Evolutionary conservation across 257 asterid genomes (phyloP), one percentile per base, ranked within the genome.

Genomic region (Henckelia pumila): DNA sequence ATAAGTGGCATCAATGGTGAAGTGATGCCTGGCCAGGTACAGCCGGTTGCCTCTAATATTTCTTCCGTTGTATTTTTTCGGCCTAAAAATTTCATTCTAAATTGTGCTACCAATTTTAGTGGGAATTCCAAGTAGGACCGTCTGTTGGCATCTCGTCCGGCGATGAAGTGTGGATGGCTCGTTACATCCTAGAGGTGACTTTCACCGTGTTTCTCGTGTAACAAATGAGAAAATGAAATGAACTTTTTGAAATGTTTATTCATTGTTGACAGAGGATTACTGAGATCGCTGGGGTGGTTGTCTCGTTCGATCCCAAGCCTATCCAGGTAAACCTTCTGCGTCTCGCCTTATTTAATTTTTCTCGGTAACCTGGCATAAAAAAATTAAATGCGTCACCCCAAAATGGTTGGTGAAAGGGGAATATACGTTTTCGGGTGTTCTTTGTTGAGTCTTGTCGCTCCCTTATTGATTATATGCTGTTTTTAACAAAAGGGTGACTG

Each of bases 101-200:
- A 37, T 11, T 8, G 8, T 29, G 17, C 35, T 14, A 14, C 6
- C 19, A 28, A 33, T 35, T 32, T n/a, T 33, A 59, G 68, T 72
- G 79, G 79, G 79, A 75, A 26, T 75, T 70, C 26, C 79, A 75
- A 70, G 79, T 75, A 50, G 79, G 79, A n/a, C 79, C 79, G 10
- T 35, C 79, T 17, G 68, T 75, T 8, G 76, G 79, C 58, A 75
- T 75, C 76, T 75, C 76, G 1, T 68, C 79, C 8, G 79, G 73
- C 13, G 79, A 75, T 23, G 76, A 75, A 64, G 3, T 75, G 19
- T 75, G 79, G 79, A 61, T 75, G 1, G 76, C 79, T 35, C 76
- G 79, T 19, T 75, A 64, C 69, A 64, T 75, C 20, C 58, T 75
- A 23, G 79, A 75, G 76, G 76, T 40, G 19, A 40, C 11, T 28